Evolutionary conservation across 1,284 basidiomycete species (phyloP).

Genomic region (Apiotrichum akiyoshidainum): DNA sequence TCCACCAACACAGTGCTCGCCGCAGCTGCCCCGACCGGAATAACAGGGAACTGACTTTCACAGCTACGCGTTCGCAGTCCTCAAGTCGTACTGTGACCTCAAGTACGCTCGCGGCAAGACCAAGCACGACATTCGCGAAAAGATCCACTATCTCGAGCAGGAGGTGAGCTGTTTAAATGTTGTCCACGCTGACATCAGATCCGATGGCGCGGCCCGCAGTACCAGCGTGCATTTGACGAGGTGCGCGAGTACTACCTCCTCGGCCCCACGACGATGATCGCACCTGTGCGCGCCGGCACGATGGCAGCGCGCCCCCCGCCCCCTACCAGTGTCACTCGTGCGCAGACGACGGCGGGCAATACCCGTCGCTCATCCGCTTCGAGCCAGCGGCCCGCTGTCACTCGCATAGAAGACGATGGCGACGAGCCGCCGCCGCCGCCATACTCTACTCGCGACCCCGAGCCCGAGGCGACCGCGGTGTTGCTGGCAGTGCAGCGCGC

Average conservation of each 20-base stretch:
- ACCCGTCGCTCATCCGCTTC: background rate
- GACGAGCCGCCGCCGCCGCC: constrained; percentile 43
- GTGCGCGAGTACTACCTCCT: constrained; percentile 11
- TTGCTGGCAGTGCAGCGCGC: constrained; percentile 1
- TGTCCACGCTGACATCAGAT: constrained; percentile 7
- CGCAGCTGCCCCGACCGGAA: too few relatives aligned
- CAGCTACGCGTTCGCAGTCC: constrained; percentile 36
- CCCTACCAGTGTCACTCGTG: background rate
- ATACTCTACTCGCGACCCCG: constrained; percentile 42
- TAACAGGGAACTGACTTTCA: too few relatives aligned
- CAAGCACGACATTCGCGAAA: constrained; percentile 27
- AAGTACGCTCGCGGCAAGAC: constrained; percentile 31
- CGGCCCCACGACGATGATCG: background rate
- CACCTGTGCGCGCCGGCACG: too few relatives aligned
- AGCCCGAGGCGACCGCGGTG: constrained; percentile 38
- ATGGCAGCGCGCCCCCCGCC: too few relatives aligned
- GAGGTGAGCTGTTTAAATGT: constrained; percentile 21
- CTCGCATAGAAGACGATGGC: background rate
- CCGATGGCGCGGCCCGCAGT: constrained; percentile 1
- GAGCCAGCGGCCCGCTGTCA: background rate
- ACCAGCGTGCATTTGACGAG: constrained; percentile 7
- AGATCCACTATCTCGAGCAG: constrained; percentile 35
- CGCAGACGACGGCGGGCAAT: background rate
- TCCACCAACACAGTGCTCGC: too few relatives aligned
- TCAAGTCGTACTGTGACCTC: constrained; percentile 33